Conservation (phyloP, 2,329 filamentous ascomycete genomes). For the Curvularia eragrostidis region DNA sequence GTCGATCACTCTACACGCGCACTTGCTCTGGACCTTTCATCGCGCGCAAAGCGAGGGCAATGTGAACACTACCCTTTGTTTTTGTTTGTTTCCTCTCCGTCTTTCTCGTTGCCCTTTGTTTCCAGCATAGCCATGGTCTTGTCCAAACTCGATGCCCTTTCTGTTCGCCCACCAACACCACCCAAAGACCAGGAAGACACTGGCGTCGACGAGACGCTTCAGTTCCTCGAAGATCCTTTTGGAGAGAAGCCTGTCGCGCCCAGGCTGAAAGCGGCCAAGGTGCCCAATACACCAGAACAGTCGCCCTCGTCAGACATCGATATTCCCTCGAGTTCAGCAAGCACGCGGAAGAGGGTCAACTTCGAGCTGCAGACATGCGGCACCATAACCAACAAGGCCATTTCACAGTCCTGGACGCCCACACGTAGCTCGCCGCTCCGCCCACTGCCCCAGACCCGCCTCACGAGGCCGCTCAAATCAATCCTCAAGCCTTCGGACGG, state of each 20-base stretch:
- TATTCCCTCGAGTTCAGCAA: conserved; percentile 39
- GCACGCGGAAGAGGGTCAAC: conserved; percentile 58
- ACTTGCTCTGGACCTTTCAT: conserved; percentile 16
- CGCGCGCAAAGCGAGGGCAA: conserved; percentile 28
- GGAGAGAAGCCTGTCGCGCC: conserved; percentile 40
- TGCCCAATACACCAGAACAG: conserved; percentile 50
- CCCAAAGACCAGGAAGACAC: conserved; percentile 56
- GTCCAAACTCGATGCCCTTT: conserved; percentile 55
- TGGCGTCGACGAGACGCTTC: conserved; percentile 48
- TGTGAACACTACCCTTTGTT: conserved; percentile 30
- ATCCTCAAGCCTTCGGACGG: conserved; percentile 78
- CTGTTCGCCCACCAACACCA: conserved; percentile 63
- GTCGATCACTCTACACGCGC: conserved; percentile 22
- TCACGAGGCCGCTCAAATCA: conserved; percentile 67
- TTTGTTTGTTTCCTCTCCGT: conserved; percentile 31
- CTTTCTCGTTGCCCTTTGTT: conserved; percentile 27
- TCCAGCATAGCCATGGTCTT: conserved; percentile 51
- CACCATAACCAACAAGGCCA: conserved; percentile 57
- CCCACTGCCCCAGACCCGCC: conserved; percentile 57
- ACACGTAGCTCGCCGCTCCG: conserved; percentile 54
- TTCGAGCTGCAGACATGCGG: conserved; percentile 69
- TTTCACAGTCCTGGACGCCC: conserved; percentile 39
- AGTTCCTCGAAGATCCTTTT: conserved; percentile 54
- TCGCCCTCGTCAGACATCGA: conserved; percentile 54
- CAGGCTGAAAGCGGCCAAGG: conserved; percentile 32